Evolutionary conservation across 208 protist genomes (phyloP), one percentile per base, ranked within the genome.

Genomic region (Trypanosoma avium): DNA sequence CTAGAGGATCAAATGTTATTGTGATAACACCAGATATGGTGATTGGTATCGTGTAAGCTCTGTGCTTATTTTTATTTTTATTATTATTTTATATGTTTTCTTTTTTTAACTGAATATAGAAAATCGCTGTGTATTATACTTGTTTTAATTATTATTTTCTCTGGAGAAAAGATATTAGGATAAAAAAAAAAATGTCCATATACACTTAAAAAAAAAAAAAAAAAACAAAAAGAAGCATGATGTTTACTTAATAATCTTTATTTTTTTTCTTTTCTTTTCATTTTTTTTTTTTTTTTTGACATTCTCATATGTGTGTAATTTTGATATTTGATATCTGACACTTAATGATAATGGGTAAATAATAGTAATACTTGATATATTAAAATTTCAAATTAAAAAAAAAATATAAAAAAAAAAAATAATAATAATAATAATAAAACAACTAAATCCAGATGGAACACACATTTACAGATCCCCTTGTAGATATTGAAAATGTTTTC

Each of bases 401-500:
- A 5, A 19, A 12, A 40, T 21, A 40, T 15, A n/a, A 40, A 56
- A 3, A 56, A 40, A 12, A 55, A 55, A 21, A 49, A 49, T n/a
- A 49, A 49, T n/a, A 49, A 49, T 27, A 50, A 50, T 3, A 30
- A 24, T 50, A 50, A 29, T 30, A n/a, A 29, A 50, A 10, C 46
- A 55, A 17, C n/a, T n/a, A n/a, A n/a, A 19, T 13, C 42, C 4
- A 8, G 33, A 61, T 61, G 64, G 42, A 0, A 12, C 19, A 42
- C 19, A 19, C 22, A 9, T 71, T 56, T 47, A 21, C 13, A 26
- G 49, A 63, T n/a, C 65, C 53, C 19, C 67, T 85, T 21, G 40
- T 90, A 15, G 56, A 73, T 22, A 59, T 83, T 0, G 24, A 35
- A 15, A 45, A 30, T 48, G 67, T 86, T 21, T 70, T 46, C 21